Evolutionary conservation across 2,329 filamentous ascomycete genomes (phyloP).

Genomic region (Xylaria polymorpha): DNA sequence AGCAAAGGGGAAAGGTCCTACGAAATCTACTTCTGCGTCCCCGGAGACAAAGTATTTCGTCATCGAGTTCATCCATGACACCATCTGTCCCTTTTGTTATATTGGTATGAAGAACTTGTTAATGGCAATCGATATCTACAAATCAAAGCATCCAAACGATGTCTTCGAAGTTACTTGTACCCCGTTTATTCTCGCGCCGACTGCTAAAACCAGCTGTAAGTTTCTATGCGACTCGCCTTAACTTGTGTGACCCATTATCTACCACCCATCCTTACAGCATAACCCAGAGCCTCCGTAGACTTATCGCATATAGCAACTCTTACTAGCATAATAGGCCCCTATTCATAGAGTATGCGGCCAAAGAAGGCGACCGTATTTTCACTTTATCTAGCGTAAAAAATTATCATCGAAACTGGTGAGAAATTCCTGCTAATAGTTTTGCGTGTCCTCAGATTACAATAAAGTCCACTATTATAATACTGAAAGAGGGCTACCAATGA

Average conservation of each 20-base stretch:
- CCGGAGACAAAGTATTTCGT: slow-evolving; percentile 49
- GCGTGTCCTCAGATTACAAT: slow-evolving; percentile 44
- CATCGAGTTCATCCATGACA: slow-evolving; percentile 62
- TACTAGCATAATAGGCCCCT: background rate
- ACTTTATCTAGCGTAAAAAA: background rate
- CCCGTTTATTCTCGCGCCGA: slow-evolving; percentile 57
- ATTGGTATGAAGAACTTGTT: slow-evolving; percentile 61
- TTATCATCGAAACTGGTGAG: background rate
- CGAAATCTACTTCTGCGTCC: background rate
- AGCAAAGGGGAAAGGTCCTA: slow-evolving; percentile 10
- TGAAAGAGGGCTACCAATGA: slow-evolving; percentile 45
- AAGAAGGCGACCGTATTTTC: background rate
- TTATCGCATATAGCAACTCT: background rate
- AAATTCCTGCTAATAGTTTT: slow-evolving; percentile 24
- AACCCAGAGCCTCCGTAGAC: background rate
- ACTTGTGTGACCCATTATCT: background rate
- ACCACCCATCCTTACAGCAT: background rate
- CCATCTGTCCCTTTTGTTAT: slow-evolving; percentile 65
- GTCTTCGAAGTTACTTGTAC: slow-evolving; percentile 61
- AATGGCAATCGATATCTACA: slow-evolving; percentile 57
- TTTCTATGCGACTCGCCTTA: slow-evolving; percentile 28
- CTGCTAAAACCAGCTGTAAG: slow-evolving; percentile 48
- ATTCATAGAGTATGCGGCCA: background rate
- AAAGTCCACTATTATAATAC: slow-evolving; percentile 54
- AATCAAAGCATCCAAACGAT: slow-evolving; percentile 54